Evolutionary conservation across 371 early-diverging fungal species (phyloP).

Genomic region (Apophysomyces variabilis): DNA sequence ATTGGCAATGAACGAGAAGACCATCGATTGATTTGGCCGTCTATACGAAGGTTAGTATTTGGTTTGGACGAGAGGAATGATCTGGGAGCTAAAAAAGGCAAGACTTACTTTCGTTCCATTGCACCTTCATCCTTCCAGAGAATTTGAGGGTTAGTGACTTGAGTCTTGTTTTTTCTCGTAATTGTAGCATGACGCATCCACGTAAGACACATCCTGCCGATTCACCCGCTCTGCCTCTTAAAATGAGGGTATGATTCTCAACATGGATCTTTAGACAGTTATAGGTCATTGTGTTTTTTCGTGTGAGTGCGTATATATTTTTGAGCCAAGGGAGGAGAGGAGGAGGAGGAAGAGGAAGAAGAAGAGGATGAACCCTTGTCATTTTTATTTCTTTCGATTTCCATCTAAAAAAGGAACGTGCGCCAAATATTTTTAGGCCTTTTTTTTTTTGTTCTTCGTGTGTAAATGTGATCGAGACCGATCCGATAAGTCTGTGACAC

Average conservation of each 20-base stretch:
- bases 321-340: background rate
- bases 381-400: background rate
- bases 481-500: slow-evolving; percentile 8
- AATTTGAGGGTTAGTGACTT: slow-evolving; percentile 18
- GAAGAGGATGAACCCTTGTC: background rate
- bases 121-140: slow-evolving; percentile 16
- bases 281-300: background rate
- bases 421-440: background rate
- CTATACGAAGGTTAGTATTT: background rate
- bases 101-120: slow-evolving; percentile 23
- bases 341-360: background rate
- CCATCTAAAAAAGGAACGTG: background rate
- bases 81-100: background rate
- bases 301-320: no score
- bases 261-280: slow-evolving; percentile 16
- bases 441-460: no score
- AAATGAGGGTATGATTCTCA: slow-evolving; percentile 15
- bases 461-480: background rate
- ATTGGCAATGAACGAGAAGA: slow-evolving; percentile 1
- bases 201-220: slow-evolving; percentile 14
- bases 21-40: background rate
- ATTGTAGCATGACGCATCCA: background rate
- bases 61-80: no score
- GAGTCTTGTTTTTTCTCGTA: slow-evolving; percentile 9
- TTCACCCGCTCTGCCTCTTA: slow-evolving; percentile 14